These are phyloP conservation scores for Hanseniaspora clermontiae DNA, from an alignment of 805 yeast species.

Conservation along the genomic window DNA sequence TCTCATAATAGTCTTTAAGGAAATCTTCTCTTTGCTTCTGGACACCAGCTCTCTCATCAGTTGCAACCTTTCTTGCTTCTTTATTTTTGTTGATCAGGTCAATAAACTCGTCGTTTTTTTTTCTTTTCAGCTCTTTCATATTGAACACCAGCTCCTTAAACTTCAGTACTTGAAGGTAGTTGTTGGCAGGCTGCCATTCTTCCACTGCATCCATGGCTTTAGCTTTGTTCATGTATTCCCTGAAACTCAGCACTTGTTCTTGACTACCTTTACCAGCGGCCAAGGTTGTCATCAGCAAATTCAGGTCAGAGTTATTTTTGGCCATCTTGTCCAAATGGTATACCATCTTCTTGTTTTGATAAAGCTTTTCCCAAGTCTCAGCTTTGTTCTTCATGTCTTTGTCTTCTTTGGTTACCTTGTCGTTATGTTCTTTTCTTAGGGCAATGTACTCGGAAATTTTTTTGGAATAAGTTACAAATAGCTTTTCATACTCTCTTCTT, in stretches of 20 bases:
- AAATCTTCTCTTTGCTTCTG: constrained; percentile 15
- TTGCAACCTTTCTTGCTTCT: constrained; percentile 13
- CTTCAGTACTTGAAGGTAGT: constrained; percentile 17
- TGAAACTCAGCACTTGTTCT: constrained; percentile 64
- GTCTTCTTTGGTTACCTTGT: neutral
- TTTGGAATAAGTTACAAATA: neutral
- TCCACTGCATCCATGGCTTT: constrained; percentile 53
- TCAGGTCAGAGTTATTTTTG: constrained; percentile 51
- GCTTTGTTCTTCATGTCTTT: neutral
- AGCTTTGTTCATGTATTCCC: constrained; percentile 67
- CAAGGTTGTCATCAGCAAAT: constrained; percentile 65
- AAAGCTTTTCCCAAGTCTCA: neutral
- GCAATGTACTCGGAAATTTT: neutral
- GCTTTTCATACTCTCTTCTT: constrained; percentile 16
- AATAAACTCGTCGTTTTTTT: constrained; percentile 16
- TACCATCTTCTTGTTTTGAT: constrained; percentile 66
- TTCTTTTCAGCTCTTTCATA: constrained; percentile 13
- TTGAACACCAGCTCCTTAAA: constrained; percentile 16
- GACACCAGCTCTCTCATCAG: constrained; percentile 18
- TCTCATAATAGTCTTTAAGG: neutral
- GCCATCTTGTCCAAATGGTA: constrained; percentile 77
- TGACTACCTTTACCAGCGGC: constrained; percentile 70
- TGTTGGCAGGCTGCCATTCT: constrained; percentile 23
- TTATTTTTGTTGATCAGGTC: constrained; percentile 16
- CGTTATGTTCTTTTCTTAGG: neutral